A percentile compares a stretch with the other conserved stretches of the same genome.
These are phyloP conservation scores for Aspergillus fructus DNA, from an alignment of 2,329 filamentous ascomycete species.

Conservation along the genomic window DNA sequence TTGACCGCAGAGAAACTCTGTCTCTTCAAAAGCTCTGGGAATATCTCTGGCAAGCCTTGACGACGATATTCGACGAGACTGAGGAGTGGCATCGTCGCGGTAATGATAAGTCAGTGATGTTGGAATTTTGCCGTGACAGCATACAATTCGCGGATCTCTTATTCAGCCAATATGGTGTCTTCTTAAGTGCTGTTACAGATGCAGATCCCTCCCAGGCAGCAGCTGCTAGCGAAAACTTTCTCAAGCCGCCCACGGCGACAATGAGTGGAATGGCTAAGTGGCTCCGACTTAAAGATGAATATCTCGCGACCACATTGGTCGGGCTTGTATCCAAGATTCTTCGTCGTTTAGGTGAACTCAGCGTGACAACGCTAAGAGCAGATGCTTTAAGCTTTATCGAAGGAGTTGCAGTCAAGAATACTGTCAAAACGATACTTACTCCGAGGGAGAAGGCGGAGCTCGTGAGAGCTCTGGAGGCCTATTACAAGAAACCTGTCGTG, in stretches of 20 bases:
- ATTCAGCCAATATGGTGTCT: conserved; percentile 80
- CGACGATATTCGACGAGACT: conserved; percentile 77
- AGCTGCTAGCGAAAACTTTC: conserved; percentile 52
- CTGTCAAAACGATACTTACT: conserved; percentile 75
- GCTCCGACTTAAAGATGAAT: conserved; percentile 85
- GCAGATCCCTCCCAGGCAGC: conserved; percentile 40
- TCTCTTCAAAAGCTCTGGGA: conserved; percentile 79
- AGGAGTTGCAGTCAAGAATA: conserved; percentile 52
- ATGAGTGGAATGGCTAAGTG: conserved; percentile 75
- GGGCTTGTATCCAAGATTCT: conserved; percentile 82
- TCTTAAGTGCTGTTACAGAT: conserved; percentile 67
- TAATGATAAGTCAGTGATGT: conserved; percentile 75
- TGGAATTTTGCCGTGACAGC: conserved; percentile 88
- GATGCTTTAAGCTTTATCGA: conserved; percentile 64
- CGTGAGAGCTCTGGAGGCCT: conserved; percentile 58
- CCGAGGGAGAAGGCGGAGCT: conserved; percentile 83
- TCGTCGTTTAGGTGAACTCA: conserved; percentile 72
- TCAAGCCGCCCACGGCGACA: conserved; percentile 64
- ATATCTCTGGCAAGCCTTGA: conserved; percentile 76
- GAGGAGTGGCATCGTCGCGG: conserved; percentile 73
- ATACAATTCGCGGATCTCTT: conserved; percentile 90
- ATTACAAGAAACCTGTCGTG: conserved; percentile 46
- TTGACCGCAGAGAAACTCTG: conserved; percentile 59
- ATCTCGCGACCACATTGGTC: conserved; percentile 78
- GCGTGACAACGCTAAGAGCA: conserved; percentile 64